Percentiles rank a stretch among this genome's conserved stretches.
phyloP scores from a whole-genome alignment of 2,329 filamentous ascomycete genomes.

The Cladobotryum mycophilum region DNA sequence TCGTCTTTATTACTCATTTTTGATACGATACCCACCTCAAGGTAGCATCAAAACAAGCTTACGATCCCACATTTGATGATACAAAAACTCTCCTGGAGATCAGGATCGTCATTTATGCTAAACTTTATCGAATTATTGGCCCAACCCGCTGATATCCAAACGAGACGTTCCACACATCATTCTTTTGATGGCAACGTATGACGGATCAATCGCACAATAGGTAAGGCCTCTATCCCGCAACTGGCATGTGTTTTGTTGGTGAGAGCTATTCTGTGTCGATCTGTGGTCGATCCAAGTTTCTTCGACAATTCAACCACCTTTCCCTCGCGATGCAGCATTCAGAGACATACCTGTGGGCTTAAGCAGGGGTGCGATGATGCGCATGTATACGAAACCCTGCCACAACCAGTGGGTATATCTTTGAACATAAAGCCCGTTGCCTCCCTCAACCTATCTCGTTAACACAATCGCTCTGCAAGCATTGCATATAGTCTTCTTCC shows the following conservation, averaged over 20 bases:
- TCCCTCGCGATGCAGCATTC: not conserved
- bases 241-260: conserved; percentile 19
- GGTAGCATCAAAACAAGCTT: not conserved
- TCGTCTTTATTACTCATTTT: conserved; percentile 10
- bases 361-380: no score
- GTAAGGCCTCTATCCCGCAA: conserved; percentile 5
- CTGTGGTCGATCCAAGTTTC: conserved; percentile 11
- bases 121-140: not conserved
- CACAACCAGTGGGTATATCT: no score
- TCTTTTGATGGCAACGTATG: conserved; percentile 16
- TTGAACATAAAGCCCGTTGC: not conserved
- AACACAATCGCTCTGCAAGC: no score
- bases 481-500: no score
- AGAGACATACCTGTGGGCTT: no score
- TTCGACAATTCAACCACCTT: not conserved
- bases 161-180: conserved; percentile 16
- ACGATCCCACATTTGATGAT: not conserved
- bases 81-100: conserved; percentile 5
- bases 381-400: no score
- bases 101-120: conserved; percentile 13
- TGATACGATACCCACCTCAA: conserved; percentile 6
- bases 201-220: conserved; percentile 2
- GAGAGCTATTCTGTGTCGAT: conserved; percentile 10
- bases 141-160: conserved; percentile 3
- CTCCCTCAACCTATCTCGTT: not conserved